phyloP scores from a whole-genome alignment of 2,329 filamentous ascomycete species.

The Xylariaceae sp. region DNA sequence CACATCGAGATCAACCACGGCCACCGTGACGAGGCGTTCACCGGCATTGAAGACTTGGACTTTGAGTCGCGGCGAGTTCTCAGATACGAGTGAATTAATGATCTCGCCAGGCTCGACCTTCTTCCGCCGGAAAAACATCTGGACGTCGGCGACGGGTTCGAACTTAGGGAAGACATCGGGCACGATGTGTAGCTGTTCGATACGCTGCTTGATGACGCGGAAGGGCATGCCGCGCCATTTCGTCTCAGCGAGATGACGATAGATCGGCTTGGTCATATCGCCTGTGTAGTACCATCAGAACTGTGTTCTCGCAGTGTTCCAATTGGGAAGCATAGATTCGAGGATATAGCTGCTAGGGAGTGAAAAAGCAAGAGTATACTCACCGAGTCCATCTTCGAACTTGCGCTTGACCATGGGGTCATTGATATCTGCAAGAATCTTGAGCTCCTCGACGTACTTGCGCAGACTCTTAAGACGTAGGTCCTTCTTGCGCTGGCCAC shows the following conservation, averaged over 20 bases:
- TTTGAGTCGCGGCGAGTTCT: slow-evolving; percentile 69
- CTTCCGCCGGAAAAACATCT: slow-evolving; percentile 72
- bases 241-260: slow-evolving; percentile 80
- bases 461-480: slow-evolving; percentile 67
- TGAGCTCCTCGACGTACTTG: slow-evolving; percentile 70
- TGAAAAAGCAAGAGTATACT: slow-evolving; percentile 26
- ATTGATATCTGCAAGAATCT: slow-evolving; percentile 91
- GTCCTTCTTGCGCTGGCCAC: slow-evolving; percentile 64
- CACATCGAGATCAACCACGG: slow-evolving; percentile 86
- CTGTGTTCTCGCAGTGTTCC: neutral
- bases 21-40: slow-evolving; percentile 77
- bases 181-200: slow-evolving; percentile 80
- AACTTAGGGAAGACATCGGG: slow-evolving; percentile 84
- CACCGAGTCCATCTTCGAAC: slow-evolving; percentile 90
- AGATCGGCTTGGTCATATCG: slow-evolving; percentile 95
- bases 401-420: slow-evolving; percentile 89
- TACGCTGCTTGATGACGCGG: slow-evolving; percentile 77
- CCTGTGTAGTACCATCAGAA: slow-evolving; percentile 50
- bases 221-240: slow-evolving; percentile 87
- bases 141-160: slow-evolving; percentile 74
- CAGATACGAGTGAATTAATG: slow-evolving; percentile 71
- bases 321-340: slow-evolving; percentile 2
- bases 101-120: slow-evolving; percentile 74
- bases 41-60: slow-evolving; percentile 84
- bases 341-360: neutral